Evolutionary conservation across 768 basidiomycete genomes (phyloP), one percentile per base, ranked within the genome.

Genomic region (Multifurca ochricompacta): DNA sequence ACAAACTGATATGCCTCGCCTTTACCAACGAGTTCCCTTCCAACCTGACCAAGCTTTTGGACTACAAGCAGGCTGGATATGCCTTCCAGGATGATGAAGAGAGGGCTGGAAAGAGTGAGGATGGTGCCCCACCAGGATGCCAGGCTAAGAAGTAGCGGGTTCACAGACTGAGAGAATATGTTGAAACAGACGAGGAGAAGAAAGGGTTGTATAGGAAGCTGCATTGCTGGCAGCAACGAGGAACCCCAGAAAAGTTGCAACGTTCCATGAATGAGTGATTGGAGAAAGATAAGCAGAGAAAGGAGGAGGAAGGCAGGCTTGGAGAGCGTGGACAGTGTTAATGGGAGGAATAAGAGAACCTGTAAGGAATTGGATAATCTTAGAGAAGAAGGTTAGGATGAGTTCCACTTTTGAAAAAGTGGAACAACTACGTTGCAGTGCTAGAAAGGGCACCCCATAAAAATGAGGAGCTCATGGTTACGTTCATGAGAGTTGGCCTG

Each of bases 161-260:
- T 74, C 21, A 79, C 77, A 23, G 80, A 71, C 19, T 82, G 75
- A 2, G 87, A 80, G 68, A 90, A 91, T 34, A 82, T 76, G 66
- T 92, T 92, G 77, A 92, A 92, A 66, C 81, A 87, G 53, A 91
- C 79, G 45, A 92, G 82, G 39, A 92, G 81, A 31, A 92, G 77
- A 69, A 91, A 88, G 0, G 89, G 83, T 67, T 91, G 89, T 74
- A 90, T 82, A 8, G 90, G 90, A 30, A 91, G 78, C 70, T 92
- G 90, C 52, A 91, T 73, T 55, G 92, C 75, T 13, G 87, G 82
- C 47, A 91, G 74, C 13, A 80, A 77, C 42, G 80, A 73, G 11
- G 86, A 87, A 52, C 81, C 80, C 80, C 81, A 87, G 53, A 88
- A 61, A 37, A 87, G 74, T 54, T 80, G 73, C 63, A 91, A 74